phyloP scores from a whole-genome alignment of 1,284 basidiomycete species.

The Ganoderma sinense region DNA sequence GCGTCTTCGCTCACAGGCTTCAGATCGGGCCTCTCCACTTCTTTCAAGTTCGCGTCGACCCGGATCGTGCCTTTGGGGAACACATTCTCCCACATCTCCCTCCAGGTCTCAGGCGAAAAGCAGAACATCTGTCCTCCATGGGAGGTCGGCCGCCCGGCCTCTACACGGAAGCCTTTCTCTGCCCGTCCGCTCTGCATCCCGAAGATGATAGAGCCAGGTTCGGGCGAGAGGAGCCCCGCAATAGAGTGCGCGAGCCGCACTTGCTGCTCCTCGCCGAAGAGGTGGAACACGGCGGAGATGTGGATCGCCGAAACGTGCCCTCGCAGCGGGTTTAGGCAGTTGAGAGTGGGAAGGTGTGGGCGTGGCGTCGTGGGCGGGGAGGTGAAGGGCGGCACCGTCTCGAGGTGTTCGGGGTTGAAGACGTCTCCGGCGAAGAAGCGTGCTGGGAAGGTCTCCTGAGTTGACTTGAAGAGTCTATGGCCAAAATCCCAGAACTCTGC shows the following conservation, averaged over 20 bases:
- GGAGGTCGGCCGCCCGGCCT: conserved; percentile 12
- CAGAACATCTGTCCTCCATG: conserved; percentile 34
- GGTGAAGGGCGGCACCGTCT: conserved; percentile 30
- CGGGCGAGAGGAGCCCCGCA: conserved; percentile 47
- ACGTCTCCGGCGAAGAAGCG: conserved; percentile 52
- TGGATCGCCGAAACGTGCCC: conserved; percentile 53
- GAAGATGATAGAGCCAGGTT: conserved; percentile 44
- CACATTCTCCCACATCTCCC: conserved; percentile 50
- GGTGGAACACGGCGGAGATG: conserved; percentile 54
- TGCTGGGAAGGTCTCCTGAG: conserved; percentile 47
- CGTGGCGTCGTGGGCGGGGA: conserved; percentile 31
- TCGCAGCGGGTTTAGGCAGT: conserved; percentile 48
- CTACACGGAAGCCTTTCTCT: conserved; percentile 28
- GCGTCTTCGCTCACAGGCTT: conserved; percentile 9
- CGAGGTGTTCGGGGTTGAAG: conserved; percentile 45
- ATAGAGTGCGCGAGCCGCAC: conserved; percentile 45
- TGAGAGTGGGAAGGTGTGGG: conserved; percentile 44
- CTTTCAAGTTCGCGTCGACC: conserved; percentile 39
- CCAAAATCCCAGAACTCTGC: conserved; percentile 40
- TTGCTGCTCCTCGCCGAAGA: conserved; percentile 53
- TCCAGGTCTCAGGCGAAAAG: conserved; percentile 49
- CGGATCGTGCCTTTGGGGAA: conserved; percentile 46
- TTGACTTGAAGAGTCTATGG: conserved; percentile 39
- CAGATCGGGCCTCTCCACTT: conserved; percentile 19
- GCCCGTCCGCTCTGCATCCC: conserved; percentile 37